A percentile compares a stretch with the other conserved stretches of the same genome.
Evolutionary conservation across 306 rosid species (phyloP).

Genomic region (Malus domestica): ASM211411v1 NC_041798.1:11891001-11891500

Average conservation of each 20-base stretch:
- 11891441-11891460: background rate
- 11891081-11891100: conserved; percentile 29
- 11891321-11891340: conserved; percentile 53
- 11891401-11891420: background rate
- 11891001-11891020: conserved; percentile 63
- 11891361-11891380: background rate
- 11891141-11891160: conserved; percentile 47
- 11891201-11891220: conserved; percentile 95
- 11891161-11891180: conserved; percentile 76
- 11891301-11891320: conserved; percentile 68
- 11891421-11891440: background rate
- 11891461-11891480: background rate
- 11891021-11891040: conserved; percentile 27
- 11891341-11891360: conserved; percentile 55
- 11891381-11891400: background rate
- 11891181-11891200: conserved; percentile 77
- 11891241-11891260: conserved; percentile 72
- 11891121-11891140: conserved; percentile 27
- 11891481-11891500: background rate
- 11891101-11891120: conserved; percentile 36
- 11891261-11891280: conserved; percentile 74
- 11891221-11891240: conserved; percentile 69
- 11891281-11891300: conserved; percentile 81
- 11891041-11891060: conserved; percentile 16
- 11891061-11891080: conserved; percentile 31